A percentile compares a stretch with the other conserved stretches of the same genome.
Conservation (phyloP, 1,284 basidiomycete genomes). For the Ustilago tritici region DNA sequence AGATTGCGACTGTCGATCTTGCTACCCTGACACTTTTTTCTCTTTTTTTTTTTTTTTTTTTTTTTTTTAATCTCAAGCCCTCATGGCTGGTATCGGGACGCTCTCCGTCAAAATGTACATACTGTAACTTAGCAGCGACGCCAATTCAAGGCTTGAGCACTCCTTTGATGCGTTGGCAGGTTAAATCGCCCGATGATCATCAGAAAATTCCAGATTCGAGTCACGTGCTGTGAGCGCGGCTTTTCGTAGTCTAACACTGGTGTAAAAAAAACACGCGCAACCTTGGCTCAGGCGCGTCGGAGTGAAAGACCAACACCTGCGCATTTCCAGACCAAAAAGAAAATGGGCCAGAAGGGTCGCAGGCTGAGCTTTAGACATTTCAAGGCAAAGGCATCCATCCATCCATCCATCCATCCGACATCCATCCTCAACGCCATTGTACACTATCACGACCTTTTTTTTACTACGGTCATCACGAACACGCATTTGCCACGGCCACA, state of each 20-base stretch:
- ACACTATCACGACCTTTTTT: not conserved
- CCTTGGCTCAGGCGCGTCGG: not conserved
- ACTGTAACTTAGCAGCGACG: not conserved
- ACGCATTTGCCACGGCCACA: not conserved
- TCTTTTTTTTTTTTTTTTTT: not conserved
- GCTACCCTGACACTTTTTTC: not conserved
- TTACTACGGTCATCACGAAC: not conserved
- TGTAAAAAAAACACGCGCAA: not conserved
- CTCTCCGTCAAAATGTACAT: not conserved
- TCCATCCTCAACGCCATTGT: not conserved
- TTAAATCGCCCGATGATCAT: not conserved
- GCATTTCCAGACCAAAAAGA: not conserved
- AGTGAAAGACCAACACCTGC: constrained; percentile 2
- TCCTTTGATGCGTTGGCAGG: not conserved
- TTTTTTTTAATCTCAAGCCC: not conserved
- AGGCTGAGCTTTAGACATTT: not conserved
- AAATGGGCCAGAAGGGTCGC: not conserved
- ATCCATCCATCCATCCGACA: not conserved
- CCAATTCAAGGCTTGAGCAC: not conserved
- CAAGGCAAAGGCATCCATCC: not conserved
- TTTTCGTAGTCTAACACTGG: not conserved
- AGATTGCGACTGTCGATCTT: too few species aligned
- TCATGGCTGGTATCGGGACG: not conserved
- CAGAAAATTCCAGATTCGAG: not conserved
- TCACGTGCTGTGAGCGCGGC: not conserved